Percentiles rank a stretch among this genome's conserved stretches.
phyloP scores from a whole-genome alignment of 257 asterid species.

The Primulina eburnea region DNA sequence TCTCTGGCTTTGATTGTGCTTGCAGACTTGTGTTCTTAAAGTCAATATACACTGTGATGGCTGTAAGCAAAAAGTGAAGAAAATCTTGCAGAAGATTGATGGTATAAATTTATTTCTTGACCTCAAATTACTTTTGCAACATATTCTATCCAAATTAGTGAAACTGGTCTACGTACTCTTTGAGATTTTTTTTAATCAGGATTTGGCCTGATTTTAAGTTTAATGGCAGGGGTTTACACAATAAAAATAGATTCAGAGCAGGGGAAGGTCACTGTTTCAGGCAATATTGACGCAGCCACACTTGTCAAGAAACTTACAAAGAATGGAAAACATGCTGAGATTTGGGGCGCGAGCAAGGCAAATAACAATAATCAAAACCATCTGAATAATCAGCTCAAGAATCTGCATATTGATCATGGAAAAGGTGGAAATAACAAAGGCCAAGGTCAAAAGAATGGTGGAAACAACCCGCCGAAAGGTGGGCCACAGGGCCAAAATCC shows the following conservation, averaged over 20 bases:
- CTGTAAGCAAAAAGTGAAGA: slow-evolving; percentile 31
- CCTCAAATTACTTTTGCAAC: background rate
- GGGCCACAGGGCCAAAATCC: slow-evolving; percentile 32
- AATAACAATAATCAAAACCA: slow-evolving; percentile 38
- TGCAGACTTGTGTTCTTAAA: slow-evolving; percentile 32
- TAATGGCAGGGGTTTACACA: slow-evolving; percentile 68
- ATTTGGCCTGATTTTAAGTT: slow-evolving; percentile 1
- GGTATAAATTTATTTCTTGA: slow-evolving; percentile 20
- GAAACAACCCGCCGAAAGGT: slow-evolving; percentile 33
- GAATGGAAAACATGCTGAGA: slow-evolving; percentile 76
- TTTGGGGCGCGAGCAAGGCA: slow-evolving; percentile 83
- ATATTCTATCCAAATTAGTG: background rate
- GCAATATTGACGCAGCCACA: slow-evolving; percentile 73
- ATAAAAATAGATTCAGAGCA: slow-evolving; percentile 69
- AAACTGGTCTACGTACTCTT: too few species aligned
- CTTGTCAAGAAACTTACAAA: slow-evolving; percentile 79
- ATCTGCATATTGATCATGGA: slow-evolving; percentile 52
- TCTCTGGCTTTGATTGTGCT: slow-evolving; percentile 21
- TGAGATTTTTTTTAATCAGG: background rate
- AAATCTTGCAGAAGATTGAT: slow-evolving; percentile 28
- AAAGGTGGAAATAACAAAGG: slow-evolving; percentile 50
- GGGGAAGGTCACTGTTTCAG: slow-evolving; percentile 90
- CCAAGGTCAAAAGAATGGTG: slow-evolving; percentile 39
- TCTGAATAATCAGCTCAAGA: slow-evolving; percentile 54
- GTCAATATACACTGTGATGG: slow-evolving; percentile 33